Conservation (phyloP, 2,329 filamentous ascomycete genomes). For the Arthroderma sp. region DNA sequence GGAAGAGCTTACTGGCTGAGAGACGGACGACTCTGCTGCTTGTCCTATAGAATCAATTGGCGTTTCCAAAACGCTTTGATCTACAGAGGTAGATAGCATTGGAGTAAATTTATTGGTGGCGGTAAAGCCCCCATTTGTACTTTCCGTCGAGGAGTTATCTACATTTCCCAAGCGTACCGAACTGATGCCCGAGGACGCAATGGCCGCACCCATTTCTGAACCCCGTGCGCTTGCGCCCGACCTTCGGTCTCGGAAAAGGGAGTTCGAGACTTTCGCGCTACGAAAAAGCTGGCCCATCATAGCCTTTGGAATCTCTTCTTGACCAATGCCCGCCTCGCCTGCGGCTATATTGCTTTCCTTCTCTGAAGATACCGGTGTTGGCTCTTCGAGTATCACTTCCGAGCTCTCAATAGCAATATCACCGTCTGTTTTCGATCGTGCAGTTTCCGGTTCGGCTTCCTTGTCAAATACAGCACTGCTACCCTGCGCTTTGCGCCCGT, state of each 20-base stretch:
- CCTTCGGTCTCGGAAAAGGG: slow-evolving; percentile 33
- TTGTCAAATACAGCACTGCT: not conserved
- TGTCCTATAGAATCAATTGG: too few species aligned
- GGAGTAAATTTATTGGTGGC: too few species aligned
- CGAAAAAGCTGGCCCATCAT: slow-evolving; percentile 50
- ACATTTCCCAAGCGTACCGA: too few species aligned
- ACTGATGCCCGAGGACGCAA: too few species aligned
- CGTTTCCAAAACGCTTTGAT: too few species aligned
- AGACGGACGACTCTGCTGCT: too few species aligned
- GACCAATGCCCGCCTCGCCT: slow-evolving; percentile 14
- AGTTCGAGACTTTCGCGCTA: slow-evolving; percentile 43
- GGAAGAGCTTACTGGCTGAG: too few species aligned
- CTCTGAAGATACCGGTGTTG: not conserved
- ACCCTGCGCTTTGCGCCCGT: not conserved
- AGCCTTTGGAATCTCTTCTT: slow-evolving; percentile 42
- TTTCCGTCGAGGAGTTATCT: too few species aligned
- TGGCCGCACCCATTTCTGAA: not conserved
- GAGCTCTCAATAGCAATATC: not conserved
- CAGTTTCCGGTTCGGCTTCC: not conserved
- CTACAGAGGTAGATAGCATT: too few species aligned
- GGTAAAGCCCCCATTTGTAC: too few species aligned
- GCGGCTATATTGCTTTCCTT: not conserved
- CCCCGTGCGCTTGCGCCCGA: slow-evolving; percentile 7
- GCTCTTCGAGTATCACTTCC: not conserved
- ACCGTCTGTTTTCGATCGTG: not conserved